phyloP scores from a whole-genome alignment of 768 basidiomycete species.

The Dioszegia crocea region DNA sequence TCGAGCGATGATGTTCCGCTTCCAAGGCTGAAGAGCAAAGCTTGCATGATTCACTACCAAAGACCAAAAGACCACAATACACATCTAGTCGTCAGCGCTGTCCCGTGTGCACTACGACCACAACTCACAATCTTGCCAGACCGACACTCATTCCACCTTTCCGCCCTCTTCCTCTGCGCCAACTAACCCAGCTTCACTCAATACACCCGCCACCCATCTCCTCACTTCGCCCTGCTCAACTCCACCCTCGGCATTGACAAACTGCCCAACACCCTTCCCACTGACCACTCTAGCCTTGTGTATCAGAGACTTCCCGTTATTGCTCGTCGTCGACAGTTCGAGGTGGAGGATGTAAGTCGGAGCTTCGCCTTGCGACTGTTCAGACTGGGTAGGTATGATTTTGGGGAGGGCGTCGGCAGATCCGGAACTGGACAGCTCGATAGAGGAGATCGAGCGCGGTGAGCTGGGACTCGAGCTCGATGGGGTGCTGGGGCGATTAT shows the following conservation, averaged over 20 bases:
- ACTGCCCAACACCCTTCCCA: constrained; percentile 60
- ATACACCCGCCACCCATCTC: constrained; percentile 63
- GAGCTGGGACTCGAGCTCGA: constrained; percentile 54
- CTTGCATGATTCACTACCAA: too few relatives aligned
- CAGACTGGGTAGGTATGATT: too few relatives aligned
- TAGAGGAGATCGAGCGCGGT: constrained; percentile 18
- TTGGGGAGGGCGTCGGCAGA: constrained; percentile 1
- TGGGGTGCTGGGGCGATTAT: constrained; percentile 36
- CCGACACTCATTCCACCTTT: constrained; percentile 17
- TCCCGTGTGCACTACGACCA: not conserved
- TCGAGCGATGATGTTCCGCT: too few relatives aligned
- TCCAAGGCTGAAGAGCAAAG: too few relatives aligned
- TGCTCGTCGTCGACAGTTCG: constrained; percentile 55
- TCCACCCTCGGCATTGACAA: constrained; percentile 75
- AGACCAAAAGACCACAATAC: not conserved
- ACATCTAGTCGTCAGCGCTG: too few relatives aligned
- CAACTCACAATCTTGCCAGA: not conserved
- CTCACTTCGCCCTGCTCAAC: constrained; percentile 74
- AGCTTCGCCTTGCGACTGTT: constrained; percentile 4
- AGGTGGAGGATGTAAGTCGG: constrained; percentile 34
- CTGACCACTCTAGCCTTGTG: constrained; percentile 60
- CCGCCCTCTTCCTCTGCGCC: constrained; percentile 26
- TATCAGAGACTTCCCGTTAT: constrained; percentile 78
- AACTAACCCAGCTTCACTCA: constrained; percentile 30
- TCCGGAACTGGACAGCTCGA: not conserved